Evolutionary conservation across 257 asterid genomes (phyloP).

Genomic region (Penstemon eatonii): DNA sequence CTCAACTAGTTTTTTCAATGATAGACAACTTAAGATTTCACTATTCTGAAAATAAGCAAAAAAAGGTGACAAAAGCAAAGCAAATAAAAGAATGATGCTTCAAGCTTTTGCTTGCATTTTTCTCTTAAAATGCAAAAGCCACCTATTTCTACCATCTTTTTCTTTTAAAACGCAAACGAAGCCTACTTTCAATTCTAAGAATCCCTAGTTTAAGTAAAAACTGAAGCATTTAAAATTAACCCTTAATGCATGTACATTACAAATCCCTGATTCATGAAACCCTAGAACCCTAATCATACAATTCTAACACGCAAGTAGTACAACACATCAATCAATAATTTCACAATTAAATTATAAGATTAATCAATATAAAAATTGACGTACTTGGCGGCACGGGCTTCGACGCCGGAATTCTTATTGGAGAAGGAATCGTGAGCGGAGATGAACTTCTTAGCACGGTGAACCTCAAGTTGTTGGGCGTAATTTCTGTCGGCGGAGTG

Average conservation of each 20-base stretch:
- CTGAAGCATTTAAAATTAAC: background rate
- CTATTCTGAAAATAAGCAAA: too few species aligned
- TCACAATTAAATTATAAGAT: background rate
- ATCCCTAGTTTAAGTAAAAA: too few species aligned
- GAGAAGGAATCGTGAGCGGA: slow-evolving; percentile 57
- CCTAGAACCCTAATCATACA: slow-evolving; percentile 34
- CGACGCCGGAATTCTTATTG: slow-evolving; percentile 73
- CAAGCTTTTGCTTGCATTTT: too few species aligned
- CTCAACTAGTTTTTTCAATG: too few species aligned
- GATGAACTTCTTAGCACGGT: slow-evolving; percentile 77
- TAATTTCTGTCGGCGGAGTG: slow-evolving; percentile 53
- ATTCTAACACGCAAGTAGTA: background rate
- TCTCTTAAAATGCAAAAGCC: too few species aligned
- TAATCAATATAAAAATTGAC: slow-evolving; percentile 18
- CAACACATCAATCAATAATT: background rate
- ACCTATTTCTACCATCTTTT: background rate
- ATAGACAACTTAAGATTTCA: too few species aligned
- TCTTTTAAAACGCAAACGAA: background rate
- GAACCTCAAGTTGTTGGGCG: slow-evolving; percentile 66
- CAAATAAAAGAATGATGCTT: too few species aligned
- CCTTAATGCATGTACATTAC: background rate
- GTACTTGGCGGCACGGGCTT: slow-evolving; percentile 80
- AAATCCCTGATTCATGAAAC: slow-evolving; percentile 32
- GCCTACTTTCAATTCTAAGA: too few species aligned
- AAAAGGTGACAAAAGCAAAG: too few species aligned